Percentiles rank a stretch among this genome's conserved stretches.
Conservation (phyloP, 495 filamentous ascomycete species). For the Hypoxylon intermedium region DNA sequence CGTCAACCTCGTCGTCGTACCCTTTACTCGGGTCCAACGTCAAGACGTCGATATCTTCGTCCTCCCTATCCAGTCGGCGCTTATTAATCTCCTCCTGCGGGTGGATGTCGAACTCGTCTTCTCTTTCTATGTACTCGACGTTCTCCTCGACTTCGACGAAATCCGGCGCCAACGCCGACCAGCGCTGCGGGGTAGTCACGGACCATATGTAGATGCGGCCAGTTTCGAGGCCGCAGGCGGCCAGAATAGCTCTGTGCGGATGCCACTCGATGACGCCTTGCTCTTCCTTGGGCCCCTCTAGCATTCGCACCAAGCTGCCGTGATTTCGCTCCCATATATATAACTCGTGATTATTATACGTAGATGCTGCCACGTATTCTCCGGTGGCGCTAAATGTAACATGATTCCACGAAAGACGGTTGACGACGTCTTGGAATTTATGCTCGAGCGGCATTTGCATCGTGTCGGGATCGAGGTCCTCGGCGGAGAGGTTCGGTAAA, state of each 20-base stretch:
- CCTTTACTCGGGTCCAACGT: conserved; percentile 72
- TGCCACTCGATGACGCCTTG: conserved; percentile 97
- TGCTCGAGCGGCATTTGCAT: conserved; percentile 93
- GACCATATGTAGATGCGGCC: conserved; percentile 94
- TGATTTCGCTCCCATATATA: conserved; percentile 97
- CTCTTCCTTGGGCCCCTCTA: conserved; percentile 95
- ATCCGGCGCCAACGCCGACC: conserved; percentile 95
- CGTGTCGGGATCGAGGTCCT: conserved; percentile 67
- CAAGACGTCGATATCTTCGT: conserved; percentile 85
- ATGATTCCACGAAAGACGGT: conserved; percentile 92
- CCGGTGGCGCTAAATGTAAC: conserved; percentile 91
- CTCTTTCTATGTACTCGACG: conserved; percentile 90
- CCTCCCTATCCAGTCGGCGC: conserved; percentile 82
- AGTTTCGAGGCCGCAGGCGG: conserved; percentile 86
- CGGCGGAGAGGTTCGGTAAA: conserved; percentile 58
- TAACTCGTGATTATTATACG: conserved; percentile 96
- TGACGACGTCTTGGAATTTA: conserved; percentile 98
- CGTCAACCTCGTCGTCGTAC: conserved; percentile 61
- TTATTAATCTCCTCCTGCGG: conserved; percentile 94
- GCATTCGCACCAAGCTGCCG: conserved; percentile 93
- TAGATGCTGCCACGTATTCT: conserved; percentile 90
- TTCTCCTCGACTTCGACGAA: conserved; percentile 99
- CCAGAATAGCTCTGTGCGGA: conserved; percentile 83
- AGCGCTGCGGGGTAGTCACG: conserved; percentile 88
- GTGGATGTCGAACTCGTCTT: conserved; percentile 98